Conservation (phyloP, 129 eudicot species). For the Cynara cardunculus region DNA sequence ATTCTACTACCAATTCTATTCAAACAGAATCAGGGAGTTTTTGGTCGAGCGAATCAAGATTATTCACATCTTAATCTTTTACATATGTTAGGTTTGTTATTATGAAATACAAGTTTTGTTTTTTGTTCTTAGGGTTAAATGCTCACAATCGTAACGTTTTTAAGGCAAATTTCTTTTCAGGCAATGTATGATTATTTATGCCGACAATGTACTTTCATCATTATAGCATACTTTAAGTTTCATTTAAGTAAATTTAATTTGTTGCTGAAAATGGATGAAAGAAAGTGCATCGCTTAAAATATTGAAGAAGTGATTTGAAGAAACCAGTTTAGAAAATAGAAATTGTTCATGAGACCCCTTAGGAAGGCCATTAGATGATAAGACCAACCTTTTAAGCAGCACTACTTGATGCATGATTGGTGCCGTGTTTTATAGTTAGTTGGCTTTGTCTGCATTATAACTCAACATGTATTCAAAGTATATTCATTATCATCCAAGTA, state of each 20-base stretch:
- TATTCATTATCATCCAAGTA: neutral
- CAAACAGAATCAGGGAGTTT: neutral
- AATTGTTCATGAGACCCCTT: neutral
- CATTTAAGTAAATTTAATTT: no score
- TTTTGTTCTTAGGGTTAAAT: neutral
- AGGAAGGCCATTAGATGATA: neutral
- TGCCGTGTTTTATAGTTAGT: neutral
- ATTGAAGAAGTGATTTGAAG: neutral
- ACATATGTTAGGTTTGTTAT: neutral
- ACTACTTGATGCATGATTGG: neutral
- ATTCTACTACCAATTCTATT: neutral
- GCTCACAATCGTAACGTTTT: neutral
- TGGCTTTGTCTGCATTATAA: neutral
- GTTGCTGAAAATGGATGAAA: neutral
- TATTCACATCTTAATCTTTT: neutral
- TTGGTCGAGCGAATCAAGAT: neutral
- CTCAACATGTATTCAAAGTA: neutral
- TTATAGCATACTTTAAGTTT: neutral
- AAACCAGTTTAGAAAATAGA: neutral
- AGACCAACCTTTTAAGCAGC: neutral
- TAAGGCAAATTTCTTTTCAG: neutral
- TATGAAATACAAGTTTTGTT: neutral
- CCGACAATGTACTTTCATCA: neutral
- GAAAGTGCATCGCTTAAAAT: neutral
- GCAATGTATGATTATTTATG: neutral